Base-by-base conservation (phyloP, 2,329 filamentous ascomycete species). In the Bipolaris cookei region DNA sequence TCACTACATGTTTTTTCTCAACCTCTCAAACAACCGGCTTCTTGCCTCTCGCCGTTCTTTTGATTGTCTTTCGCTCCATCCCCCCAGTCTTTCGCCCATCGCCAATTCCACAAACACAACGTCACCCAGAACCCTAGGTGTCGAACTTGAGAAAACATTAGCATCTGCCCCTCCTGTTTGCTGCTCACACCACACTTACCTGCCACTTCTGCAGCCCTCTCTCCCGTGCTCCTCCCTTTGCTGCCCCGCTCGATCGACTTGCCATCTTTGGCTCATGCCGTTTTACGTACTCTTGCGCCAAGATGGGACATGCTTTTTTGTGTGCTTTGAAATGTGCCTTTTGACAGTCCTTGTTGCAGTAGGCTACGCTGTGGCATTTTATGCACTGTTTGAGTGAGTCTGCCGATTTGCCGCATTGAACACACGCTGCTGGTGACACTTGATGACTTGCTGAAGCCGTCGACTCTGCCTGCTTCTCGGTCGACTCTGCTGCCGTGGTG, bases 121-220 rank as follows among this genome's bases (percentile, higher is more conserved):
- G 28, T 30, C 34, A 52, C 14, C 13, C 16, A 35, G 13, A 45
- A 21, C 16, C 43, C 41, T 51, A 57, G 23, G 54, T 57, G 44
- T 57, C 54, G 35, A 57, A 57, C 54, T 57, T 10, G n/a, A n/a
- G 13, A 10, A 4, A 8, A 43, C 6, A 47, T 51, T 43, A 56
- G 52, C 23, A 38, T 21, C 25, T 16, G 3, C 16, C 34, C 16
- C 25, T 28, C 28, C 6, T 43, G 11, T 28, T 10, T 7, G 25
- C 11, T 28, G 18, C 14, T 20, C 39, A n/a, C 25, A 13, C 16
- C 21, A 28, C 42, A 54, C 57, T 14, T 53, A 73, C 70, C 66
- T 78, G 73, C 76, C 76, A 78, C 64, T 78, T 78, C 65, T 77
- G 71, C 59, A 76, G 60, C 3, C 76, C 76, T 23, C 71, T 70